phyloP scores from a whole-genome alignment of 2,329 filamentous ascomycete species.

The Aureobasidium leucospermi region DNA sequence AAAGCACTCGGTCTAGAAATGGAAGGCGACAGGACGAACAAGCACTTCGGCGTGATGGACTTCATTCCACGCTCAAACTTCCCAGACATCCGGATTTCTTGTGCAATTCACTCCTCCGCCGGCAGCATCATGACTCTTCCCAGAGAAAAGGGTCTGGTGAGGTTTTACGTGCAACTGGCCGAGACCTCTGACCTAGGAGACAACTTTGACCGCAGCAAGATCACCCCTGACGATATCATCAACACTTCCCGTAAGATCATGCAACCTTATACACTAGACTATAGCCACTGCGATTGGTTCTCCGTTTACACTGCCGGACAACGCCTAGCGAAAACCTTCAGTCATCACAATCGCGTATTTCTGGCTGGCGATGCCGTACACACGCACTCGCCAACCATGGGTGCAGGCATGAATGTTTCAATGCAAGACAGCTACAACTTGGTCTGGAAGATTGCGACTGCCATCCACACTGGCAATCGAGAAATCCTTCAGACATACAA shows the following conservation, averaged over 20 bases:
- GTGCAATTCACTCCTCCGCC: constrained; percentile 61
- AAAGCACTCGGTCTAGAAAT: constrained; percentile 20
- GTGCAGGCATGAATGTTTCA: constrained; percentile 42
- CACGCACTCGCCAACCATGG: constrained; percentile 31
- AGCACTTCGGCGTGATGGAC: constrained; percentile 26
- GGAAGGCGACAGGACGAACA: constrained; percentile 22
- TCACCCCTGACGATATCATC: constrained; percentile 57
- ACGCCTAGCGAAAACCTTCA: constrained; percentile 40
- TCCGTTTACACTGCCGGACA: constrained; percentile 46
- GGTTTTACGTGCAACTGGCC: constrained; percentile 28
- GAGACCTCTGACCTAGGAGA: constrained; percentile 21
- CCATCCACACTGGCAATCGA: constrained; percentile 32
- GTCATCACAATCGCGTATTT: constrained; percentile 36
- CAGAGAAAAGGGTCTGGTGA: constrained; percentile 26
- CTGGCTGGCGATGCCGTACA: constrained; percentile 41
- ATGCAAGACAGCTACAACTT: constrained; percentile 40
- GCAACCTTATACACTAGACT: constrained; percentile 38
- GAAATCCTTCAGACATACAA: constrained; percentile 34
- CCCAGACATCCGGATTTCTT: constrained; percentile 70
- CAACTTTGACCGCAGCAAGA: constrained; percentile 30
- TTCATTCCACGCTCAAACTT: constrained; percentile 23
- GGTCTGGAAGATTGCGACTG: constrained; percentile 38
- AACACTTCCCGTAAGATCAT: constrained; percentile 51
- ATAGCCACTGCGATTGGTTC: constrained; percentile 44
- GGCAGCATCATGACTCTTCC: constrained; percentile 75